Conservation (phyloP, 2,329 filamentous ascomycete genomes). For the Diaporthe citri region DNA sequence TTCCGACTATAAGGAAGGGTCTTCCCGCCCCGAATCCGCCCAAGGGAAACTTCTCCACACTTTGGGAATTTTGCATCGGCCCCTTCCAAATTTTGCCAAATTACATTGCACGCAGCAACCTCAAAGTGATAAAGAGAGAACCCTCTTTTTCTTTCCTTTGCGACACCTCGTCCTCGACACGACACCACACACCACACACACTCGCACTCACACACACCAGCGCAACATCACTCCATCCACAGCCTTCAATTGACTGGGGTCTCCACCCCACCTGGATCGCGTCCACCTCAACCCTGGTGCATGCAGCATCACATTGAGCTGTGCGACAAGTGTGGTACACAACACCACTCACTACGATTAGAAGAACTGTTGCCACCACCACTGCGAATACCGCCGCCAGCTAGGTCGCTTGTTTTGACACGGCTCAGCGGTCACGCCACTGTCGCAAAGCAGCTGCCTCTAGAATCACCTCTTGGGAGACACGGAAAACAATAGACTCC, state of each 20-base stretch:
- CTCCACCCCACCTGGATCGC: background rate
- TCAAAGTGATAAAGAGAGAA: constrained; percentile 21
- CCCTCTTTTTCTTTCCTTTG: constrained; percentile 22
- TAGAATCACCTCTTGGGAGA: background rate
- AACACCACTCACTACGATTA: background rate
- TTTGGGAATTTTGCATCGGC: constrained; percentile 34
- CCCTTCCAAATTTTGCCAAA: constrained; percentile 34
- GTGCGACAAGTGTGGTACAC: constrained; percentile 4
- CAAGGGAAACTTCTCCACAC: constrained; percentile 38
- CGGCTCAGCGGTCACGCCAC: background rate
- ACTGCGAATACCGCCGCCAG: background rate
- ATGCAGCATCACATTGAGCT: constrained; percentile 2
- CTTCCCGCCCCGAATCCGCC: constrained; percentile 35
- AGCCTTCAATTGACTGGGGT: constrained; percentile 17
- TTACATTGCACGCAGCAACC: constrained; percentile 31
- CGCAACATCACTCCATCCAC: background rate
- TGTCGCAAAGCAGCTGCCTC: constrained; percentile 15
- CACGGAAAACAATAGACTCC: background rate
- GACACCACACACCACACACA: constrained; percentile 5
- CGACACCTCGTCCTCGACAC: constrained; percentile 6
- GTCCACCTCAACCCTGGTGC: constrained; percentile 17
- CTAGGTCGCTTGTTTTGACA: constrained; percentile 7
- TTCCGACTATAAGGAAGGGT: constrained; percentile 35
- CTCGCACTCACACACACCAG: background rate
- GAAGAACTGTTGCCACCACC: background rate